Conservation (phyloP, 306 rosid genomes). For the Corylus avellana region DNA sequence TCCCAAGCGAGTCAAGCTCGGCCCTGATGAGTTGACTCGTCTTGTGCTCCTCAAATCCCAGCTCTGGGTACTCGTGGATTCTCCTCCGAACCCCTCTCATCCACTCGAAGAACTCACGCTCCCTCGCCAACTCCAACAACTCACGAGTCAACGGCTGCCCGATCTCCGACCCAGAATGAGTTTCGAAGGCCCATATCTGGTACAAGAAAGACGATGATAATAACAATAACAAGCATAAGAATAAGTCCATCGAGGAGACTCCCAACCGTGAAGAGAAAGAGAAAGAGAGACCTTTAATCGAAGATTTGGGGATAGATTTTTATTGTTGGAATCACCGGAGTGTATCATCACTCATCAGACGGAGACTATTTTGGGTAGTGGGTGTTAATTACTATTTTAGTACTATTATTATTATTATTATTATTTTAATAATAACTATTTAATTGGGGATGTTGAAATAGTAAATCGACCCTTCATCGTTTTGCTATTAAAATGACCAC, state of each 20-base stretch:
- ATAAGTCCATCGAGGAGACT: neutral
- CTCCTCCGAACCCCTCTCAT: constrained; percentile 43
- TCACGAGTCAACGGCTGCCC: constrained; percentile 19
- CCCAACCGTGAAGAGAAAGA: too few relatives aligned
- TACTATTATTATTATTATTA: too few relatives aligned
- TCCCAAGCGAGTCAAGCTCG: constrained; percentile 45
- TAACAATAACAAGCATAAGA: neutral
- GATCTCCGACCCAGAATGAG: constrained; percentile 23
- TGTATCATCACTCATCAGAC: too few relatives aligned
- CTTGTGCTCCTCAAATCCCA: constrained; percentile 39
- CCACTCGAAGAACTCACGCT: constrained; percentile 39
- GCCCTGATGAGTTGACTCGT: constrained; percentile 45
- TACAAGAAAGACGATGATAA: neutral
- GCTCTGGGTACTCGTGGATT: constrained; percentile 48
- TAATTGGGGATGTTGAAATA: too few relatives aligned
- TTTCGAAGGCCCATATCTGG: neutral
- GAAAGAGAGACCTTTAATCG: neutral
- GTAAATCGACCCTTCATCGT: too few relatives aligned
- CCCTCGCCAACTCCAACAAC: constrained; percentile 34
- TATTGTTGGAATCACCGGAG: neutral
- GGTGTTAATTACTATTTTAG: too few relatives aligned
- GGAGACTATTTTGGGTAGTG: too few relatives aligned
- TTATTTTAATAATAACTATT: too few relatives aligned
- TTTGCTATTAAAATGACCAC: too few relatives aligned
- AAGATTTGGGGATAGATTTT: neutral